Evolutionary conservation across 2,329 filamentous ascomycete species (phyloP).

Genomic region (Colletotrichum spinosum): DNA sequence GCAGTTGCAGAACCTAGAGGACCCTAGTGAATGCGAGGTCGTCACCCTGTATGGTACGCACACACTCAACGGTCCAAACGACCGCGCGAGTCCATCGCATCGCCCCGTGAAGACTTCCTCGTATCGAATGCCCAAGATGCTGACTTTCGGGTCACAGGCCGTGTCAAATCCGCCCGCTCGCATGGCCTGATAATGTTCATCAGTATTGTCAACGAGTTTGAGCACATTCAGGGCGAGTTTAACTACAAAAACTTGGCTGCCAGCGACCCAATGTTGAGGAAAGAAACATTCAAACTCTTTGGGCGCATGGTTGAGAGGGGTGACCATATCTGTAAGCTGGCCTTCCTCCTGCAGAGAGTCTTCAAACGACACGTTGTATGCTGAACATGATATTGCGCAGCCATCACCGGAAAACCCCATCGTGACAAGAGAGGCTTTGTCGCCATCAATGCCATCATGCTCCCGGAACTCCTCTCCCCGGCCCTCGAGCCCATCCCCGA

Average conservation of each 20-base stretch:
- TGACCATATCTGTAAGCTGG: slow-evolving; percentile 80
- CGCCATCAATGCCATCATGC: slow-evolving; percentile 73
- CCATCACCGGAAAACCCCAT: slow-evolving; percentile 77
- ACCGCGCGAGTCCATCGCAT: slow-evolving; percentile 2
- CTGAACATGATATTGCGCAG: slow-evolving; percentile 51
- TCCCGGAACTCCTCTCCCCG: slow-evolving; percentile 81
- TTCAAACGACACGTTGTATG: neutral
- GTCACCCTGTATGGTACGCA: slow-evolving; percentile 44
- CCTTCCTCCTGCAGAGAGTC: neutral
- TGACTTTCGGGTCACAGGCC: slow-evolving; percentile 63
- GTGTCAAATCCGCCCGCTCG: slow-evolving; percentile 77
- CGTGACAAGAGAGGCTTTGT: slow-evolving; percentile 80
- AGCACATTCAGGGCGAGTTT: slow-evolving; percentile 81
- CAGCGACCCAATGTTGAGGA: slow-evolving; percentile 45
- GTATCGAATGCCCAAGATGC: slow-evolving; percentile 13
- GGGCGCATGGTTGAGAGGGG: slow-evolving; percentile 79
- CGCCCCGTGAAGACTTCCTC: neutral
- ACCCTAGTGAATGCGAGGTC: slow-evolving; percentile 13
- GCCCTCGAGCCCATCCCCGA: slow-evolving; percentile 83
- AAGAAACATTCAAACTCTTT: slow-evolving; percentile 67
- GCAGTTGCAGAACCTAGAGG: slow-evolving; percentile 10
- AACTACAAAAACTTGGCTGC: slow-evolving; percentile 64
- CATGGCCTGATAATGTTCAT: slow-evolving; percentile 86
- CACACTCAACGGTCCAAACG: slow-evolving; percentile 16
- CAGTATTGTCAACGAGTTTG: slow-evolving; percentile 79